Conservation (phyloP, 2,329 filamentous ascomycete species). For the Lasiodiplodia theobromae region DNA sequence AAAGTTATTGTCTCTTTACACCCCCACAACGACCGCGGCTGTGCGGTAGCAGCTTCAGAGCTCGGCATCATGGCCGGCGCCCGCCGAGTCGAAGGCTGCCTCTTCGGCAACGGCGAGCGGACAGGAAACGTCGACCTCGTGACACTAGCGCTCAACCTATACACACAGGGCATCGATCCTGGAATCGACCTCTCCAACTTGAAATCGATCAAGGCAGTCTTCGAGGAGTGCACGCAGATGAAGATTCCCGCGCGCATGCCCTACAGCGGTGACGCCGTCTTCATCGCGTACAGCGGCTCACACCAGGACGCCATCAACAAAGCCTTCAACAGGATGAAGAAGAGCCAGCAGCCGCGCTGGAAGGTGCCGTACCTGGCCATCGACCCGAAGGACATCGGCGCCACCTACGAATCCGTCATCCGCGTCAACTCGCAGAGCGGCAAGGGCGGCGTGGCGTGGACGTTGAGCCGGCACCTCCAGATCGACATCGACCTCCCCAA, state of each 20-base stretch:
- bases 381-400: conserved; percentile 90
- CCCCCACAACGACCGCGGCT: conserved; percentile 92
- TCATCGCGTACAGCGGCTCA: conserved; percentile 87
- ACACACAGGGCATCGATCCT: conserved; percentile 88
- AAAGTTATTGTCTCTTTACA: conserved; percentile 90
- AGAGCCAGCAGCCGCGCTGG: conserved; percentile 69
- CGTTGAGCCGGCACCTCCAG: conserved; percentile 90
- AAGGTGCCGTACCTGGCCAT: conserved; percentile 89
- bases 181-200: conserved; percentile 92
- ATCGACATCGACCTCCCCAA: conserved; percentile 50
- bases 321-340: conserved; percentile 74
- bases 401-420: conserved; percentile 97
- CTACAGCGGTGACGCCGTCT: conserved; percentile 87
- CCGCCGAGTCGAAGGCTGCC: conserved; percentile 89
- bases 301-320: conserved; percentile 98
- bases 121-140: conserved; percentile 96
- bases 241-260: conserved; percentile 88
- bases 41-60: conserved; percentile 87
- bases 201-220: conserved; percentile 81
- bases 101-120: conserved; percentile 94
- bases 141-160: conserved; percentile 89
- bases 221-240: conserved; percentile 93
- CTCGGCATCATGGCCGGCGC: conserved; percentile 95
- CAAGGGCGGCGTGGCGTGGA: conserved; percentile 93
- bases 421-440: conserved; percentile 96